Evolutionary conservation across 805 yeast genomes (phyloP).

Genomic region (Monosporozyma aerobia): DNA sequence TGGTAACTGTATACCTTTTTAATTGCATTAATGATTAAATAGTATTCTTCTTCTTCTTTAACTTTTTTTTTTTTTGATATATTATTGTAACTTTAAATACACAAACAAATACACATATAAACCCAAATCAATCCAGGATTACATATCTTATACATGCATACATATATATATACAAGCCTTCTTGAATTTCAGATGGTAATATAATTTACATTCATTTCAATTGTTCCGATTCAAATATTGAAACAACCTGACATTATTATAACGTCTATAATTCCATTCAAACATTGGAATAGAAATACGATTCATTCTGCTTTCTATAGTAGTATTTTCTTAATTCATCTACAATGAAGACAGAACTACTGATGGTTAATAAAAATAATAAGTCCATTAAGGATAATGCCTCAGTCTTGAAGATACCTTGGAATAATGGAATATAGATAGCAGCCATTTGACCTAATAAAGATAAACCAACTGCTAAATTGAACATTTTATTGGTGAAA

Average conservation of each 20-base stretch:
- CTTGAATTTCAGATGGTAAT: neutral
- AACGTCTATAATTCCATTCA: constrained; percentile 1
- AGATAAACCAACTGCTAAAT: constrained; percentile 83
- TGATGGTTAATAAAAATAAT: constrained; percentile 46
- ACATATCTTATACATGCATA: neutral
- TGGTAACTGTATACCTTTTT: constrained; percentile 5
- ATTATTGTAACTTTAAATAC: neutral
- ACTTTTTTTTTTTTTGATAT: neutral
- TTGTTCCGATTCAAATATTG: neutral
- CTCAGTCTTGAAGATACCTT: constrained; percentile 88
- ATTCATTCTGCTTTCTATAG: constrained; percentile 15
- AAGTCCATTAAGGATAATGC: constrained; percentile 68
- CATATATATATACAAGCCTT: neutral
- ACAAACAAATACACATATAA: neutral
- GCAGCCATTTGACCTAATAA: constrained; percentile 88
- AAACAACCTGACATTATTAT: neutral
- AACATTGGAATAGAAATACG: constrained; percentile 9
- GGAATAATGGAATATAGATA: constrained; percentile 88
- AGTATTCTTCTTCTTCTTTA: neutral
- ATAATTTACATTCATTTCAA: neutral
- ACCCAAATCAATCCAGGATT: neutral
- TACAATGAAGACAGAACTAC: constrained; percentile 75
- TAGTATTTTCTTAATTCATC: constrained; percentile 71
- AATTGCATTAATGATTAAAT: neutral
- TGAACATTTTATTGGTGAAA: constrained; percentile 77